A percentile compares a stretch with the other conserved stretches of the same genome.
phyloP scores from a whole-genome alignment of 2,329 filamentous ascomycete genomes.

The Chaetomium olivaceum region DNA sequence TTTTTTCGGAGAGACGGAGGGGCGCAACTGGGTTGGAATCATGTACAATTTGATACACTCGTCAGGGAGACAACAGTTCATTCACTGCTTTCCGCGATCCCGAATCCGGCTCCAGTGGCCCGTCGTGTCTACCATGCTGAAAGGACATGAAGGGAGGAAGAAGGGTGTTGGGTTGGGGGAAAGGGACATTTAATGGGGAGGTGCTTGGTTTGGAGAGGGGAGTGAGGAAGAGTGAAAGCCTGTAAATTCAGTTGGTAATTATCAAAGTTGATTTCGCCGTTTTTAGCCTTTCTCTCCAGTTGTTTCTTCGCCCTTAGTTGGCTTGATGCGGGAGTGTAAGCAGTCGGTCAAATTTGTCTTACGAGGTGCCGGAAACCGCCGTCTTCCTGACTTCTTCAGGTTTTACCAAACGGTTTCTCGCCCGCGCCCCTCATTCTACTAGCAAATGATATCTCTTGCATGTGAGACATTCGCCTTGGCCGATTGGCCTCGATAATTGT shows the following conservation, averaged over 20 bases:
- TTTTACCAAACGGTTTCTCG: neutral
- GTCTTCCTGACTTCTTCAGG: neutral
- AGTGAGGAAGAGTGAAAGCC: conserved; percentile 8
- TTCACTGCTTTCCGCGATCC: conserved; percentile 30
- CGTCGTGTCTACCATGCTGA: conserved; percentile 22
- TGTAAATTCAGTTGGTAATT: conserved; percentile 27
- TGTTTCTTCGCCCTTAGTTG: neutral
- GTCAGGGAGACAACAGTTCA: conserved; percentile 32
- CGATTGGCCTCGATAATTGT: neutral
- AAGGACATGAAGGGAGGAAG: conserved; percentile 11
- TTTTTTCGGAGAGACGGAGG: conserved; percentile 40
- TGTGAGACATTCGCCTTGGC: neutral
- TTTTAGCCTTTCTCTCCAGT: conserved; percentile 12
- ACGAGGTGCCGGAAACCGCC: neutral
- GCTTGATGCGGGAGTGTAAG: too few species aligned
- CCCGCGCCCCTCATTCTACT: neutral
- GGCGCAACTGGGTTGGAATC: conserved; percentile 38
- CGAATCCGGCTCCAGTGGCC: conserved; percentile 22
- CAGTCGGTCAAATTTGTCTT: too few species aligned
- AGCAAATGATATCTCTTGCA: neutral
- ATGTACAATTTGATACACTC: conserved; percentile 41
- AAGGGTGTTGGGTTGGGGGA: neutral
- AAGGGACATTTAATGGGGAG: neutral
- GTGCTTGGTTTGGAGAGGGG: conserved; percentile 9
- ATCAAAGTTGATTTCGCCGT: conserved; percentile 22